Base-by-base conservation (phyloP, 2,329 filamentous ascomycete genomes). In the Elsinoe australis region DNA sequence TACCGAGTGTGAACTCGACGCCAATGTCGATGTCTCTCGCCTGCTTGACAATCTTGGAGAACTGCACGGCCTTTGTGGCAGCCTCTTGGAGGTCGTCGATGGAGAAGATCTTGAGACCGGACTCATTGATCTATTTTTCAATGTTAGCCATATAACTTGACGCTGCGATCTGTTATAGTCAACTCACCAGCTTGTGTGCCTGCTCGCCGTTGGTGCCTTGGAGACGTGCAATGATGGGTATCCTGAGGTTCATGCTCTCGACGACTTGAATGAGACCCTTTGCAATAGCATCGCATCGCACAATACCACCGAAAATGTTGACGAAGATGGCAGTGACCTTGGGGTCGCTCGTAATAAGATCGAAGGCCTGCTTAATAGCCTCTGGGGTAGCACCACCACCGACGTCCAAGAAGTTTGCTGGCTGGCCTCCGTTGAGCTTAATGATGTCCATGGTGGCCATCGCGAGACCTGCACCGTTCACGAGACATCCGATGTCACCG, bases 381-480 rank as follows among this genome's bases (percentile, higher is more conserved):
- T 89, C 84, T 26, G 92, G 89, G 52, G 92, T 98, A 58, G 92
- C 92, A 75, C 92, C 92, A 68, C 92, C 92, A 64, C 92, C 92
- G 59, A 98, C 92, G 67, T 98, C 92, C 60, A 98, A 78, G 82
- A 98, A 98, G 81, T 98, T 98, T 61, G 92, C 92, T 54, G 92
- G 92, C 64, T 80, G 76, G 55, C 92, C 92, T 60, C 92, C 92
- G 73, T 96, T 98, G 55, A 98, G 80, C 82, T 98, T 96, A 80
- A 98, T 98, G 70, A 98, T 96, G 71, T 98, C 92, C 92, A 98
- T 98, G 67, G 92, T 98, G 55, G 92, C 92, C 92, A 98, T 98
- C 72, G 92, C 92, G 58, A 98, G 85, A 74, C 92, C 92, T 62
- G 92, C 92, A 67, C 92, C 92, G 75, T 98, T 98, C 75, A 98